Percentiles rank a stretch among this genome's conserved stretches.
Evolutionary conservation across 331 rosid species (phyloP).

Genomic region (Malus hybrid): DNA sequence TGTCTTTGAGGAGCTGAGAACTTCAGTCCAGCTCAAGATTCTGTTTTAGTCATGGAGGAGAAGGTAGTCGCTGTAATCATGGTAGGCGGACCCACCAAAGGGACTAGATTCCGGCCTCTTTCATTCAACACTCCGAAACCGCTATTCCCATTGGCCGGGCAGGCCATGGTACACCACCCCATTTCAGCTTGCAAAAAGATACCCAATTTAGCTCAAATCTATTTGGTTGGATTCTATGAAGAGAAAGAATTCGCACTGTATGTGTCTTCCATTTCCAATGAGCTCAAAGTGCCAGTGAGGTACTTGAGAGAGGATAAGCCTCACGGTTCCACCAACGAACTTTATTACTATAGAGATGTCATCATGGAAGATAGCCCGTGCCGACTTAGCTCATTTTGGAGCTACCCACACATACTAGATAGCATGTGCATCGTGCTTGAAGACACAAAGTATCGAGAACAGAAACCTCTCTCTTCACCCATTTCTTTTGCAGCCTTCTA

Average conservation of each 20-base stretch:
- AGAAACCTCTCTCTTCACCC: no score
- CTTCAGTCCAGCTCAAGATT: slow-evolving; percentile 22
- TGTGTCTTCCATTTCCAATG: slow-evolving; percentile 79
- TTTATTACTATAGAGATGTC: no score
- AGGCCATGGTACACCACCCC: slow-evolving; percentile 92
- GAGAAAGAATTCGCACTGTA: slow-evolving; percentile 89
- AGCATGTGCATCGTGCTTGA: no score
- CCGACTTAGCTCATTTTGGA: no score
- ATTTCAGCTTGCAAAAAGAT: slow-evolving; percentile 94
- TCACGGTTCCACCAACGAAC: no score
- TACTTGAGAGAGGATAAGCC: no score
- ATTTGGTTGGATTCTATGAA: slow-evolving; percentile 81
- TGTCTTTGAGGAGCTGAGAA: neutral
- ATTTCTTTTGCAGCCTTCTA: no score
- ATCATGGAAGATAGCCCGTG: no score
- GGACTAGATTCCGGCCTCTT: slow-evolving; percentile 94
- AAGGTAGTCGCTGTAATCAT: slow-evolving; percentile 88
- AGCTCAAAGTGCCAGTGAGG: no score
- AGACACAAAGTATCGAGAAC: no score
- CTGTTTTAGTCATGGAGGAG: slow-evolving; percentile 35
- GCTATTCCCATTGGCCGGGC: slow-evolving; percentile 93
- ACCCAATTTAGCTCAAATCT: slow-evolving; percentile 78
- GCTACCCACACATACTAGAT: no score
- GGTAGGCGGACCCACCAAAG: slow-evolving; percentile 97
- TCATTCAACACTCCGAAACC: slow-evolving; percentile 93